Conservation (phyloP, 768 basidiomycete genomes). For the Leccinum pellstonianum region DNA sequence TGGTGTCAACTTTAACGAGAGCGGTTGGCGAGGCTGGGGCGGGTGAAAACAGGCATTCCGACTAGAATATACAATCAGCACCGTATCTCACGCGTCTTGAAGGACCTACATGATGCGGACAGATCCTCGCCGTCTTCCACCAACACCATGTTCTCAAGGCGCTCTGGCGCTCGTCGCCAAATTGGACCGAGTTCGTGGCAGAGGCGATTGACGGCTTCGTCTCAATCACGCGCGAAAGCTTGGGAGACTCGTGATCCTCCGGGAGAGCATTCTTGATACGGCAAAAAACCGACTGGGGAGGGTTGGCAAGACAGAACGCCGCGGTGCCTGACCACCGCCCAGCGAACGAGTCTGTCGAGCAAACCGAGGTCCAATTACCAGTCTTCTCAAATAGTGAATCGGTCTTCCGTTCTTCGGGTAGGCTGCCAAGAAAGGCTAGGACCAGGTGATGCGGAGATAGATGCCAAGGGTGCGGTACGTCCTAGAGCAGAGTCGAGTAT, state of each 20-base stretch:
- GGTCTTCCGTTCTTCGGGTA: slow-evolving; percentile 16
- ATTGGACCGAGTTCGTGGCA: slow-evolving; percentile 52
- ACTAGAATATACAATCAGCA: slow-evolving; percentile 31
- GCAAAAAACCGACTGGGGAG: slow-evolving; percentile 35
- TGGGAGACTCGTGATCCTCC: slow-evolving; percentile 34
- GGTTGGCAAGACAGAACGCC: slow-evolving; percentile 50
- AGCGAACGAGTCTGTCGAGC: slow-evolving; percentile 55
- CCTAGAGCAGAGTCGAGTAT: too few species aligned
- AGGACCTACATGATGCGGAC: slow-evolving; percentile 46
- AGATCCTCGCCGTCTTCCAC: slow-evolving; percentile 66
- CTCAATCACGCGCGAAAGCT: slow-evolving; percentile 50
- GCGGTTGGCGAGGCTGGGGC: slow-evolving; percentile 47
- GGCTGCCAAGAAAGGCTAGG: slow-evolving; percentile 15
- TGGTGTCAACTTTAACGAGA: slow-evolving; percentile 64
- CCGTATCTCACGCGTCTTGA: neutral
- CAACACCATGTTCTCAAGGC: slow-evolving; percentile 63
- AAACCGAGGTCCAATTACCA: slow-evolving; percentile 45
- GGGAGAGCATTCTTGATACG: slow-evolving; percentile 29
- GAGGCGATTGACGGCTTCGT: slow-evolving; percentile 64
- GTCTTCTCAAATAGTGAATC: slow-evolving; percentile 69
- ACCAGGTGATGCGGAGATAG: too few species aligned
- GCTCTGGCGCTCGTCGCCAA: slow-evolving; percentile 66
- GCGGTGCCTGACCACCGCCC: slow-evolving; percentile 72
- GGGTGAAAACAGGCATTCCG: slow-evolving; percentile 58
- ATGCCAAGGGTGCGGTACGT: too few species aligned